Evolutionary conservation across 169 alveolate species (phyloP).

Genomic region (Plasmodium blacklocki): DNA sequence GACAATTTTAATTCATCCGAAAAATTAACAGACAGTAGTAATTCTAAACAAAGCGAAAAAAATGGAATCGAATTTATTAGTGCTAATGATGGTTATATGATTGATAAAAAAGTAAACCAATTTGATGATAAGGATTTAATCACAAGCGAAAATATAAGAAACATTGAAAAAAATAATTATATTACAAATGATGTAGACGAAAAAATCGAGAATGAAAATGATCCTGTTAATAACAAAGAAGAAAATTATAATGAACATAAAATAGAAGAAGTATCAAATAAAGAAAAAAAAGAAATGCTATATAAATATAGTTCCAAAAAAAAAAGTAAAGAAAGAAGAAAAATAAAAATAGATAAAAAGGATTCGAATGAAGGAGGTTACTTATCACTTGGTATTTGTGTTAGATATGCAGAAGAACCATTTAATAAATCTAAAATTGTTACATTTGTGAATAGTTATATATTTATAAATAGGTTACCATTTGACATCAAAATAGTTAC

Average conservation of each 20-base stretch:
- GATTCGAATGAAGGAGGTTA: slow-evolving; percentile 56
- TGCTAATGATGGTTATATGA: background rate
- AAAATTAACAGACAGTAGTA: slow-evolving; percentile 7
- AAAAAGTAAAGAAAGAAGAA: slow-evolving; percentile 26
- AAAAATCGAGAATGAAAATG: background rate
- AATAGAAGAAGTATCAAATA: background rate
- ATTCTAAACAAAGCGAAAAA: slow-evolving; percentile 4
- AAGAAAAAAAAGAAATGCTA: slow-evolving; percentile 1
- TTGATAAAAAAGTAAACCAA: background rate
- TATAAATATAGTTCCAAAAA: slow-evolving; percentile 8
- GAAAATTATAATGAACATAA: background rate
- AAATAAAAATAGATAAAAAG: slow-evolving; percentile 36
- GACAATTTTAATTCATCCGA: background rate
- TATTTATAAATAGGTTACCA: slow-evolving; percentile 86
- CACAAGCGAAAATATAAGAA: background rate
- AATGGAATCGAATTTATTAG: background rate
- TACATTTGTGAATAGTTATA: slow-evolving; percentile 84
- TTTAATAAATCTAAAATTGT: slow-evolving; percentile 85
- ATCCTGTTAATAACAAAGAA: background rate
- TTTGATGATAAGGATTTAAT: background rate
- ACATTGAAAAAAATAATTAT: background rate
- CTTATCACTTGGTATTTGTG: slow-evolving; percentile 84
- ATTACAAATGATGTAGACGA: background rate
- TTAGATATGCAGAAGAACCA: slow-evolving; percentile 87
- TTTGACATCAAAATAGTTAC: slow-evolving; percentile 80